Evolutionary conservation across 202 grass and related monocot genomes (phyloP).

Genomic region (Zizania palustris): DNA sequence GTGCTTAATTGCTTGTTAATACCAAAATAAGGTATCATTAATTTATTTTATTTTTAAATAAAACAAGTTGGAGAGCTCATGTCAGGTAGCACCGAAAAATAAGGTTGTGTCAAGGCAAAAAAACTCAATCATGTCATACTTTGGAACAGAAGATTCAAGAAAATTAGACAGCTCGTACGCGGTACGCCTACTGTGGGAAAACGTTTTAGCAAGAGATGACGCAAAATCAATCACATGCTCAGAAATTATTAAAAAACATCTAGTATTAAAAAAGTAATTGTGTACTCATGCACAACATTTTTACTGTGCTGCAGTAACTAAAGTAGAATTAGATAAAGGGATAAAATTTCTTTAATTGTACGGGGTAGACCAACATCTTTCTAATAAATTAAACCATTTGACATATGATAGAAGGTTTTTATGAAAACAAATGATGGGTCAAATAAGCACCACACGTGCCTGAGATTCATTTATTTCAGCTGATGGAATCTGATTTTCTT

Average conservation of each 20-base stretch:
- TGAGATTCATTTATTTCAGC: slow-evolving; percentile 59
- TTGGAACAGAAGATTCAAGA: not conserved
- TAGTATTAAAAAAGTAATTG: not conserved
- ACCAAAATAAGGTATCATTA: not conserved
- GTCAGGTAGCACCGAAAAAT: not conserved
- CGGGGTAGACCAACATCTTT: not conserved
- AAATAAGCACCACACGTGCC: slow-evolving; percentile 36
- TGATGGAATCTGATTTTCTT: slow-evolving; percentile 52
- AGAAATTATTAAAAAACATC: slow-evolving; percentile 10
- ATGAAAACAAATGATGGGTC: slow-evolving; percentile 11
- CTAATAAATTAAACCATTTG: not conserved
- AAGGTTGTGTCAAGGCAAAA: slow-evolving; percentile 11
- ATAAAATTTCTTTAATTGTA: not conserved
- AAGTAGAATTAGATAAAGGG: not conserved
- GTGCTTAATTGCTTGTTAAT: slow-evolving; percentile 11
- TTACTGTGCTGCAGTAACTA: not conserved
- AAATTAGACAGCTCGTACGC: slow-evolving; percentile 14
- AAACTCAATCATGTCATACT: slow-evolving; percentile 6
- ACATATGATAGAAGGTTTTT: slow-evolving; percentile 9
- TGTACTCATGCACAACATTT: not conserved
- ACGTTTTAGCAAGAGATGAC: slow-evolving; percentile 17
- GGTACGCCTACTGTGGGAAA: not conserved
- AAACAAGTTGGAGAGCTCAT: not conserved
- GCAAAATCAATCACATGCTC: not conserved
- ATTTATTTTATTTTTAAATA: not conserved